These are phyloP conservation scores for Yamadazyma sp. DNA, from an alignment of 1,139 yeast species.

Conservation along the genomic window DNA sequence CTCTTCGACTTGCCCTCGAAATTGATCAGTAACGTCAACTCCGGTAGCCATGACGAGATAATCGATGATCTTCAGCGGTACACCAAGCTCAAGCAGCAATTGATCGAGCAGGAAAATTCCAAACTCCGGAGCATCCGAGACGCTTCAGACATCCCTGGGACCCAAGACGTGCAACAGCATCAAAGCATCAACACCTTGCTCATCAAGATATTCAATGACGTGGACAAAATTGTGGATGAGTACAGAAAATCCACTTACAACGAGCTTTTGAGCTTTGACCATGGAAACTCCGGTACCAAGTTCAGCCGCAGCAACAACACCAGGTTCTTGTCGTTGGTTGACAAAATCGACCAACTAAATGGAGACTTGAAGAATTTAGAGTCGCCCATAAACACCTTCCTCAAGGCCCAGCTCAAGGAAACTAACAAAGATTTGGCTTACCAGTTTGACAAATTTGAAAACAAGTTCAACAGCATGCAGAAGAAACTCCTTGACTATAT, in stretches of 20 bases:
- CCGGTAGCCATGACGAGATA: conserved; percentile 68
- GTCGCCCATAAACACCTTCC: conserved; percentile 39
- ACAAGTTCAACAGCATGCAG: conserved; percentile 41
- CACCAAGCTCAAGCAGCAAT: conserved; percentile 26
- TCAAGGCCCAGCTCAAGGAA: conserved; percentile 34
- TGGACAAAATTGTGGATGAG: conserved; percentile 60
- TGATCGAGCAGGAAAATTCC: conserved; percentile 19
- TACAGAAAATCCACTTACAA: conserved; percentile 68
- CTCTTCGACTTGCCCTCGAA: conserved; percentile 73
- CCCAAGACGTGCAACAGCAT: conserved; percentile 23
- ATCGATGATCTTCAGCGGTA: conserved; percentile 70
- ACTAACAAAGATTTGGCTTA: conserved; percentile 36
- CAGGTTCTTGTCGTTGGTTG: conserved; percentile 41
- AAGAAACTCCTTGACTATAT: conserved; percentile 38
- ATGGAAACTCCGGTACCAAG: conserved; percentile 24
- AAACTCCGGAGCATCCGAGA: conserved; percentile 12
- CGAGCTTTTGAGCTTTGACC: conserved; percentile 47
- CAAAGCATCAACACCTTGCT: conserved; percentile 41
- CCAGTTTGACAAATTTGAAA: conserved; percentile 37
- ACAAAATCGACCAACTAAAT: conserved; percentile 37
- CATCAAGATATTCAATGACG: conserved; percentile 60
- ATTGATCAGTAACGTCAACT: conserved; percentile 52
- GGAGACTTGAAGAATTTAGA: conserved; percentile 15
- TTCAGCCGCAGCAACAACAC: conserved; percentile 18
- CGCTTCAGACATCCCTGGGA: conserved; percentile 16